Evolutionary conservation across 306 rosid genomes (phyloP).

Genomic region (Fragaria ananassa): DNA sequence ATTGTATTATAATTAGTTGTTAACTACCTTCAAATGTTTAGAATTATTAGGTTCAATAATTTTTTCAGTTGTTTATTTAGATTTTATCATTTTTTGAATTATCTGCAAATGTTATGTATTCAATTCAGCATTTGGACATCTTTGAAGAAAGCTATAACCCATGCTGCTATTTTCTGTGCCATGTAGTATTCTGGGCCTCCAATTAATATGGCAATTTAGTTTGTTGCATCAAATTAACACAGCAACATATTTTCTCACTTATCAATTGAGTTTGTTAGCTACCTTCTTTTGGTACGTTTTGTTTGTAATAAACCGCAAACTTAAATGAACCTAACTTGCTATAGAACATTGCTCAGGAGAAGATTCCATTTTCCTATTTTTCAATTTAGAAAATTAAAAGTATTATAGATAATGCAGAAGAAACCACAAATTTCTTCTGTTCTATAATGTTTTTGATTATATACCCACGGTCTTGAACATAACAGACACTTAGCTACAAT

Average conservation of each 20-base stretch:
- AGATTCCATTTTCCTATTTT: neutral
- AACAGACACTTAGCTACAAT: neutral
- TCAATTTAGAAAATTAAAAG: neutral
- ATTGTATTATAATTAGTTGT: too few species aligned
- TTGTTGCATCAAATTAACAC: neutral
- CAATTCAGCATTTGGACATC: slow-evolving; percentile 6
- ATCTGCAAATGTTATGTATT: neutral
- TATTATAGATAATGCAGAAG: neutral
- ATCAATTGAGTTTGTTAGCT: neutral
- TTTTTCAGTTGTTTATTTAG: neutral
- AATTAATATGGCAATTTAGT: slow-evolving; percentile 1
- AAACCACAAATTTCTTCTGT: neutral
- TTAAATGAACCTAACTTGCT: neutral
- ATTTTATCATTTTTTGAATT: neutral
- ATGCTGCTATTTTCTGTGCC: neutral
- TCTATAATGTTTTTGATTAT: neutral
- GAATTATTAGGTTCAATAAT: neutral
- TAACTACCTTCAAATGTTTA: neutral
- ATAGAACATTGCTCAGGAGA: neutral
- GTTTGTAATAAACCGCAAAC: neutral
- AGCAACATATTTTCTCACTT: neutral
- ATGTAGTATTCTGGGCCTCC: neutral
- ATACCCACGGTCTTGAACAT: neutral
- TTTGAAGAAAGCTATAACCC: neutral
- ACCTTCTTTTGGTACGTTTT: neutral